Percentiles rank a stretch among this genome's conserved stretches.
These are phyloP conservation scores for Leishmania mexicana DNA, from an alignment of 208 protist genomes.

Conservation along the genomic window DNA sequence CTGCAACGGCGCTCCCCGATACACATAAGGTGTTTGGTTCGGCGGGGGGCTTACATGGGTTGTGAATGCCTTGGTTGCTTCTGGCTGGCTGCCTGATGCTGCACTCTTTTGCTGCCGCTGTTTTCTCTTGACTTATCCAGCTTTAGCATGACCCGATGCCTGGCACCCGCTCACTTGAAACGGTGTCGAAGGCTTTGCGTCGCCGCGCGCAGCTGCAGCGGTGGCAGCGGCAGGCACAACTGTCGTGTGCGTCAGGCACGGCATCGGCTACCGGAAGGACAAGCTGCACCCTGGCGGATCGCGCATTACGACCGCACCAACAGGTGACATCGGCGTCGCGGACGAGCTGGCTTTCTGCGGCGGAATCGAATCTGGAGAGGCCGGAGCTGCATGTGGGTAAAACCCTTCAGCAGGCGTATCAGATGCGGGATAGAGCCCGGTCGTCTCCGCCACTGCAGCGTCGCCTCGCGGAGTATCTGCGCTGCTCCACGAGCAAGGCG, in stretches of 20 bases:
- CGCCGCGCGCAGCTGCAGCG: slow-evolving; percentile 40
- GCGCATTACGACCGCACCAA: neutral
- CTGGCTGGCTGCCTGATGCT: neutral
- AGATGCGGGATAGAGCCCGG: slow-evolving; percentile 13
- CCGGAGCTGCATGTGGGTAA: neutral
- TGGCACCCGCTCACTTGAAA: slow-evolving; percentile 14
- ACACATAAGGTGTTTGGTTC: neutral
- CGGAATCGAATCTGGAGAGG: too few species aligned
- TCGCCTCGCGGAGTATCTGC: slow-evolving; percentile 31
- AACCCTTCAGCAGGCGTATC: slow-evolving; percentile 23
- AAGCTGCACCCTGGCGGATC: neutral
- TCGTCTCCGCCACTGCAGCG: slow-evolving; percentile 26
- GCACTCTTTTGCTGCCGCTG: neutral
- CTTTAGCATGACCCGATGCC: slow-evolving; percentile 5
- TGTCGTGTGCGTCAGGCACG: too few species aligned
- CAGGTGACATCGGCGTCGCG: neutral
- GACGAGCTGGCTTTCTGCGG: neutral
- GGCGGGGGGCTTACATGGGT: too few species aligned
- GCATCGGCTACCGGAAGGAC: neutral
- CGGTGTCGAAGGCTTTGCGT: slow-evolving; percentile 39
- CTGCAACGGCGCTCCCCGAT: neutral
- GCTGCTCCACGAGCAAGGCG: slow-evolving; percentile 31
- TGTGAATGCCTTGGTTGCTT: neutral
- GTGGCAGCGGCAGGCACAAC: slow-evolving; percentile 2
- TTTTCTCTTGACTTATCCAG: neutral